phyloP scores from a whole-genome alignment of 1,139 yeast genomes.

The Taphrina deformans region DNA sequence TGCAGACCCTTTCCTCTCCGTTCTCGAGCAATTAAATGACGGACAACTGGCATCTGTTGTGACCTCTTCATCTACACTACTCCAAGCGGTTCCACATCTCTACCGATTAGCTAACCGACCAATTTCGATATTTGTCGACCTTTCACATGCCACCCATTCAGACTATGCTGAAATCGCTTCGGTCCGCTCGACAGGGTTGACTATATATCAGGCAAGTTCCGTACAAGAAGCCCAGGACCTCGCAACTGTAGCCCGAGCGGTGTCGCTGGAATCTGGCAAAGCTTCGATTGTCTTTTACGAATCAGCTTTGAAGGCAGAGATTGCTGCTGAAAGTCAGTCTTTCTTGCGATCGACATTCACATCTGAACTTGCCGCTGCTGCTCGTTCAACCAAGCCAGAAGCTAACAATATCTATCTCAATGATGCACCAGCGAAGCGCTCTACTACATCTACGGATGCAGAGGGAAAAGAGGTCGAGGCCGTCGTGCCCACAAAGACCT shows the following conservation, averaged over 20 bases:
- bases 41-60: constrained; percentile 44
- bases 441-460: constrained; percentile 31
- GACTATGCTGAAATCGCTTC: constrained; percentile 70
- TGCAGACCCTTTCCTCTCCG: constrained; percentile 42
- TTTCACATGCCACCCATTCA: constrained; percentile 38
- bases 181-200: constrained; percentile 66
- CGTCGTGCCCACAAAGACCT: constrained; percentile 25
- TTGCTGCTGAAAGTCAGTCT: constrained; percentile 35
- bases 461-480: constrained; percentile 34
- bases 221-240: constrained; percentile 56
- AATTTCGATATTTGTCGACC: constrained; percentile 62
- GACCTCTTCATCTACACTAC: constrained; percentile 56
- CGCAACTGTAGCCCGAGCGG: constrained; percentile 58
- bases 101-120: constrained; percentile 52
- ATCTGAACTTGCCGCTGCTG: constrained; percentile 43
- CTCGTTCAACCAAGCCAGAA: constrained; percentile 43
- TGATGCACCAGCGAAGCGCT: constrained; percentile 36
- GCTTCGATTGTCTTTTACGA: constrained; percentile 69
- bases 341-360: constrained; percentile 35
- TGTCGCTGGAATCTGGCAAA: constrained; percentile 53
- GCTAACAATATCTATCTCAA: constrained; percentile 37
- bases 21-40: constrained; percentile 37
- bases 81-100: constrained; percentile 62
- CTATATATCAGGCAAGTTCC: constrained; percentile 64
- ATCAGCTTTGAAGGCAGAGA: constrained; percentile 36